Base-by-base conservation (phyloP, 495 filamentous ascomycete species). In the Echria macrotheca region DNA sequence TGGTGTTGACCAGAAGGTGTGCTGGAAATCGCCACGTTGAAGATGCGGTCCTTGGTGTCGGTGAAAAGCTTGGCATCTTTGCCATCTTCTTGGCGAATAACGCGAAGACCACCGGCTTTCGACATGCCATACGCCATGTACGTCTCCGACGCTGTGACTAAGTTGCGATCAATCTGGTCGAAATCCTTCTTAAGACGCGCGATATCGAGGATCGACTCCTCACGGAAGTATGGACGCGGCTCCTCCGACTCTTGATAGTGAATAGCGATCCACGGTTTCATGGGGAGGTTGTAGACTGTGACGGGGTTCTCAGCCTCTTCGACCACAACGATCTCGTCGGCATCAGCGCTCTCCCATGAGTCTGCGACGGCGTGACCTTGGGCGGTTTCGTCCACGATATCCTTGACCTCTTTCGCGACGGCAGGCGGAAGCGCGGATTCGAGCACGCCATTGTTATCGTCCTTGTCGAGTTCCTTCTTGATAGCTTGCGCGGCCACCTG, bases 101-200 rank as follows among this genome's bases (percentile, higher is more conserved):
- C 83, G 35, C 90, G 78, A 44, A 97, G 78, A 24, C 94, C 93
- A 19, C 89, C 90, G 49, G 84, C 85, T 73, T 95, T 96, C 14
- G 85, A 84, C 66, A 95, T 83, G 24, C 89, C 89, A 61, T 96
- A 97, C 7, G 86, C 85, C 57, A 99, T 99, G 67, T 89, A 95
- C 11, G 84, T 82, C 54, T 85, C 84, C n/a, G 87, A 89, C 24
- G 91, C 91, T 2, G 90, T 83, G 24, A 89, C 89, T 36, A 99
- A 74, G 40, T 88, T 93, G 44, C 94, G 86, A 61, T 99, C 94
- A 40, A 94, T 80, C 65, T 97, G 94, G 65, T 99, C 94, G 56
- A 97, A 97, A 5, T 93, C 87, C 68, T 97, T 96, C 73, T 95
- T 95, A 45, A 96, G 76, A 32, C 88, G 82, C 31, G 91, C 91